Conservation (phyloP, 352 stramenopile species). For the Phytophthora melonis region DNA sequence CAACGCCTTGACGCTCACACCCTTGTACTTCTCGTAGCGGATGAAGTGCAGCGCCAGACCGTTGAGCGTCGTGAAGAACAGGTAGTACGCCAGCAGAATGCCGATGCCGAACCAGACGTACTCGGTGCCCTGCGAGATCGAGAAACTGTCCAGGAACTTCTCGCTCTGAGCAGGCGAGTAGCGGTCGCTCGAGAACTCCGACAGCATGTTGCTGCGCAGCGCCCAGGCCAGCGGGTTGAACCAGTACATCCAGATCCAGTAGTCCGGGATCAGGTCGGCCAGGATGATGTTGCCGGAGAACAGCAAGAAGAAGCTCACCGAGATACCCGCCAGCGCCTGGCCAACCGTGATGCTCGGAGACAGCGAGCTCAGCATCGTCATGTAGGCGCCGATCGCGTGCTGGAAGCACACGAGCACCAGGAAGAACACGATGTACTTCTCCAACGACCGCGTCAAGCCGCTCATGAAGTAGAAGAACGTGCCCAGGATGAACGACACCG, state of each 20-base stretch:
- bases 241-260: constrained; percentile 88
- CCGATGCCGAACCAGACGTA: constrained; percentile 59
- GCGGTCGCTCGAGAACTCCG: constrained; percentile 55
- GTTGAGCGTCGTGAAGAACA: constrained; percentile 57
- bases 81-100: constrained; percentile 51
- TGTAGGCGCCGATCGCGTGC: constrained; percentile 72
- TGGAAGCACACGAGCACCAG: constrained; percentile 82
- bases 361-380: constrained; percentile 68
- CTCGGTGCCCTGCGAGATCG: constrained; percentile 46
- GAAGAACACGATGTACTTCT: constrained; percentile 85
- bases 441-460: constrained; percentile 67
- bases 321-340: constrained; percentile 58
- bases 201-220: constrained; percentile 64
- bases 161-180: constrained; percentile 39
- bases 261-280: constrained; percentile 68
- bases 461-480: constrained; percentile 93
- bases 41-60: constrained; percentile 57
- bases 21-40: constrained; percentile 56
- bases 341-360: constrained; percentile 66
- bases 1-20: constrained; percentile 45
- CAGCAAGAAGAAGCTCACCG: constrained; percentile 71
- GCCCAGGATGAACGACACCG: constrained; percentile 63
- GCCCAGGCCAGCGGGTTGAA: constrained; percentile 71
- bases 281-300: constrained; percentile 87
- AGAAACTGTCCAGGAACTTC: constrained; percentile 46